These are phyloP conservation scores for Podaxis pistillaris DNA, from an alignment of 768 basidiomycete genomes.

Conservation along the genomic window DNA sequence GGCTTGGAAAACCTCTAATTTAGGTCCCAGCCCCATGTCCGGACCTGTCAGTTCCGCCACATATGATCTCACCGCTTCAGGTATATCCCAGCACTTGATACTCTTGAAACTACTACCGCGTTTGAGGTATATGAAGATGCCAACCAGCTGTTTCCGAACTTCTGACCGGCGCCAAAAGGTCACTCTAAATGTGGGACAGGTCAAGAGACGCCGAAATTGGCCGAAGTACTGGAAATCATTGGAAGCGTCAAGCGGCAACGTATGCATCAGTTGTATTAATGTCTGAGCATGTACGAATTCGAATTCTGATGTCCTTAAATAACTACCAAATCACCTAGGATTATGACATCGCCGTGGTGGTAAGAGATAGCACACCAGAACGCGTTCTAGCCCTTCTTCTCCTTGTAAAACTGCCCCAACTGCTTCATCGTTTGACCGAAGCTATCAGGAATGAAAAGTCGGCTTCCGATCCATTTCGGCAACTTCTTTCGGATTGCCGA, in stretches of 20 bases:
- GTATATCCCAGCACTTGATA: background rate
- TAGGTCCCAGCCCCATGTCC: background rate
- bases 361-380: background rate
- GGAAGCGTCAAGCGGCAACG: background rate
- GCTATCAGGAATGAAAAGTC: conserved; percentile 52
- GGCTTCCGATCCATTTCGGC: conserved; percentile 85
- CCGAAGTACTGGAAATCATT: too few species aligned
- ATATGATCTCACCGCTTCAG: background rate
- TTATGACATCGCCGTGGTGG: background rate
- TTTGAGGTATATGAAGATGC: background rate
- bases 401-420: conserved; percentile 67
- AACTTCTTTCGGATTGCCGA: conserved; percentile 72
- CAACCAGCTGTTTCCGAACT: background rate
- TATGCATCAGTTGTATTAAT: background rate
- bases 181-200: too few species aligned
- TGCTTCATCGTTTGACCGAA: conserved; percentile 75
- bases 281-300: background rate
- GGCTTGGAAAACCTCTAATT: conserved; percentile 16
- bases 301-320: conserved; percentile 1
- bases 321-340: background rate
- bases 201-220: too few species aligned
- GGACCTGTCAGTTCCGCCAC: background rate
- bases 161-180: background rate
- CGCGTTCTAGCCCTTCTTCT: conserved; percentile 36
- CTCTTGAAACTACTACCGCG: background rate